Percentiles rank a stretch among this genome's conserved stretches.
Evolutionary conservation across 345 rosid species (phyloP).

Genomic region (Ailanthus altissimus): DNA sequence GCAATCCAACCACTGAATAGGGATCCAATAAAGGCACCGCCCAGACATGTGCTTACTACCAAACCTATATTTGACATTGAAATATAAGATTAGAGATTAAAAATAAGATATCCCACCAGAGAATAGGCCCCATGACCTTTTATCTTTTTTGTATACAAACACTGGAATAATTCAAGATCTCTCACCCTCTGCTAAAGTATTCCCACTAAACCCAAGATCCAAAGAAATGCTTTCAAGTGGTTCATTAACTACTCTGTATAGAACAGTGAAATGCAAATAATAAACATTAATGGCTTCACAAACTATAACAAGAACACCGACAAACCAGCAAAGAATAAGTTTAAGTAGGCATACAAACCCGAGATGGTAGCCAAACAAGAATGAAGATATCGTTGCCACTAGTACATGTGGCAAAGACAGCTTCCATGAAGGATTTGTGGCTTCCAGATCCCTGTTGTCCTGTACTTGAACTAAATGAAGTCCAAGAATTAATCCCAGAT

Average conservation of each 20-base stretch:
- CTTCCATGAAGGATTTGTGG: constrained; percentile 83
- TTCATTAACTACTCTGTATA: constrained; percentile 84
- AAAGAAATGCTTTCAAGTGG: constrained; percentile 88
- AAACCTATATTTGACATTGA: constrained; percentile 52
- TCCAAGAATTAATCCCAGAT: constrained; percentile 14
- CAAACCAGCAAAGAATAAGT: constrained; percentile 7
- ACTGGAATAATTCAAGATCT: background rate
- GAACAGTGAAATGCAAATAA: constrained; percentile 4
- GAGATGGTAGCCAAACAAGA: constrained; percentile 91
- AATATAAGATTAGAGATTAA: background rate
- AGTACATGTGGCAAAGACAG: constrained; percentile 79
- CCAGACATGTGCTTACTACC: constrained; percentile 95
- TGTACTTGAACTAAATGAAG: constrained; percentile 54
- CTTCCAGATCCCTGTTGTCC: constrained; percentile 42
- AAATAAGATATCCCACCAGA: background rate
- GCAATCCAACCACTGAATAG: constrained; percentile 84
- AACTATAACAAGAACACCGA: background rate
- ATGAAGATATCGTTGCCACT: constrained; percentile 77
- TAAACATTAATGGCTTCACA: background rate
- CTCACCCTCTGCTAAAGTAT: constrained; percentile 91
- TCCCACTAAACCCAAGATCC: constrained; percentile 88
- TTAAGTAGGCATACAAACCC: constrained; percentile 58
- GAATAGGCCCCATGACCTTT: too few relatives aligned
- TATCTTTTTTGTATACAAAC: too few relatives aligned
- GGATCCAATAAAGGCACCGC: constrained; percentile 83